phyloP scores from a whole-genome alignment of 2,329 filamentous ascomycete genomes.

The Arthrobotrys sinensis region DNA sequence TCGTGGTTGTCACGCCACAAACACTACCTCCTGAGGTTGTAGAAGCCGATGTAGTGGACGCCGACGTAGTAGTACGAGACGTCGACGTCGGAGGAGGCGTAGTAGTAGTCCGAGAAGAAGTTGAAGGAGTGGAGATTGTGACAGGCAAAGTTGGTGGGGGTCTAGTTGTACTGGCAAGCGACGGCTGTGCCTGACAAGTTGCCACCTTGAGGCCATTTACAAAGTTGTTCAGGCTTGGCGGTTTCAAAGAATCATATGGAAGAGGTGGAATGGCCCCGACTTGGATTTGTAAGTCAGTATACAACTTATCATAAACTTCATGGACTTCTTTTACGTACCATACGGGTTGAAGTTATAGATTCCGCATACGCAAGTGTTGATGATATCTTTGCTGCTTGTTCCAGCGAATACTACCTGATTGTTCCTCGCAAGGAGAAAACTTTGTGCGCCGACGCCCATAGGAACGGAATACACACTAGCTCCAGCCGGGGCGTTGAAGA shows the following conservation, averaged over 20 bases:
- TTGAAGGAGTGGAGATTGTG: slow-evolving; percentile 16
- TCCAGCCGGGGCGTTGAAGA: slow-evolving; percentile 70
- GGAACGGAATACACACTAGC: slow-evolving; percentile 69
- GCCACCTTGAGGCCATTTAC: slow-evolving; percentile 8
- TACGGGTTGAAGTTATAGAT: slow-evolving; percentile 75
- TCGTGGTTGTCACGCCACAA: not conserved
- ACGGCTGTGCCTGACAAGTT: slow-evolving; percentile 15
- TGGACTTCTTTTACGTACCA: slow-evolving; percentile 59
- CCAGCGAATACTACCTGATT: slow-evolving; percentile 69
- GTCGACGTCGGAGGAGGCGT: not conserved
- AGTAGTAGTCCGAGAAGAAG: slow-evolving; percentile 19
- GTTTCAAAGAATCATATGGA: slow-evolving; percentile 16
- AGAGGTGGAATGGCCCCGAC: slow-evolving; percentile 22
- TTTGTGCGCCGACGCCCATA: slow-evolving; percentile 71
- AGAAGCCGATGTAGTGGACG: not conserved
- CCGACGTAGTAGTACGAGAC: not conserved
- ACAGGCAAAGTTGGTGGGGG: slow-evolving; percentile 14
- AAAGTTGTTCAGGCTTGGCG: slow-evolving; percentile 13
- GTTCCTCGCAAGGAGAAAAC: slow-evolving; percentile 69
- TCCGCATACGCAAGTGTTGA: slow-evolving; percentile 71
- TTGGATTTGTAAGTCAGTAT: not conserved
- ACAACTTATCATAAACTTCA: not conserved
- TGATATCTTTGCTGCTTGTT: slow-evolving; percentile 71
- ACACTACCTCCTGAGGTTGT: no score
- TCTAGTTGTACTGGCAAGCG: slow-evolving; percentile 16